These are phyloP conservation scores for Russula sp. DNA, from an alignment of 768 basidiomycete species.

Conservation along the genomic window DNA sequence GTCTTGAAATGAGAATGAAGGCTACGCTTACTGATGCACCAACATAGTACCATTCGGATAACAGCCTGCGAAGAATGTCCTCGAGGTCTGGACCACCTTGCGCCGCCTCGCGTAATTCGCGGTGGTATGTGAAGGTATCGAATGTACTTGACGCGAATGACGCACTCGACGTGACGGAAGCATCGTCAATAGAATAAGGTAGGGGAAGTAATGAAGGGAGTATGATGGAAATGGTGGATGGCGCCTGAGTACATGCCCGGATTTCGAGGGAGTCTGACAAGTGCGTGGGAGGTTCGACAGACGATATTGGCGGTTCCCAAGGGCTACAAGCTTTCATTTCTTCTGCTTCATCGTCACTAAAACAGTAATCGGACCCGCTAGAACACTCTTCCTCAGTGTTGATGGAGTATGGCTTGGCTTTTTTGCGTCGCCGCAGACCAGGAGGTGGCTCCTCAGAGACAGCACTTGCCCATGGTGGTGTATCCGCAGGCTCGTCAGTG, in stretches of 20 bases:
- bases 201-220: slow-evolving; percentile 18
- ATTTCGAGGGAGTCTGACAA: slow-evolving; percentile 18
- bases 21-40: slow-evolving; percentile 47
- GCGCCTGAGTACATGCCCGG: not conserved
- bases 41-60: slow-evolving; percentile 57
- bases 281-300: slow-evolving; percentile 2
- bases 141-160: slow-evolving; percentile 34
- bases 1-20: not conserved
- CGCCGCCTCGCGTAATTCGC: slow-evolving; percentile 47
- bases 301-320: slow-evolving; percentile 6
- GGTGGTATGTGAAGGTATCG: slow-evolving; percentile 48
- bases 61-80: slow-evolving; percentile 38
- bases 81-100: slow-evolving; percentile 44
- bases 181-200: slow-evolving; percentile 29
- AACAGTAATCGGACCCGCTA: slow-evolving; percentile 37
- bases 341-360: slow-evolving; percentile 25
- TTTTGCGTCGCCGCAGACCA: slow-evolving; percentile 18
- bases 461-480: slow-evolving; percentile 8
- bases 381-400: slow-evolving; percentile 15
- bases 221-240: slow-evolving; percentile 9
- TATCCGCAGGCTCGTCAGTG: slow-evolving; percentile 3
- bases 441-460: slow-evolving; percentile 3
- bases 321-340: slow-evolving; percentile 14
- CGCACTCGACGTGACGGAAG: slow-evolving; percentile 28
- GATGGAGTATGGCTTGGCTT: slow-evolving; percentile 10